Base-by-base conservation (phyloP, 352 stramenopile species). In the Phytophthora foliorum region DNA sequence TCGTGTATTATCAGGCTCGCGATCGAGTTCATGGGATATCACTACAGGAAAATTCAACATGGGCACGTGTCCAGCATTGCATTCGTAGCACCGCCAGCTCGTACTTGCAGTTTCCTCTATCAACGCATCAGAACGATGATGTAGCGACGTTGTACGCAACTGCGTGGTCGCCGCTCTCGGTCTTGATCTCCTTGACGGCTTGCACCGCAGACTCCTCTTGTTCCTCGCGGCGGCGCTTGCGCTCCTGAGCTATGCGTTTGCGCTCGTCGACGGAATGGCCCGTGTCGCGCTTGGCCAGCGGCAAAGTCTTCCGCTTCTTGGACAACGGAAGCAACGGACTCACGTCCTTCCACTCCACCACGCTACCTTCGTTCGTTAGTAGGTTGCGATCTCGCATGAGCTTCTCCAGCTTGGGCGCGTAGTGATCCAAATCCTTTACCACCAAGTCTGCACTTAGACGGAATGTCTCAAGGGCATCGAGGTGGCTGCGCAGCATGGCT, bases 211-310 rank as follows among this genome's bases (percentile, higher is more conserved):
- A 51, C 29, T 63, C 60, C 21, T 56, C 57, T 56, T 66, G 52
- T 36, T 77, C 58, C 32, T 81, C 69, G 31, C 85, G 87, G 1
- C 85, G 82, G 31, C 87, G 85, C 73, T 94, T 94, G 48, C 84
- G 84, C 25, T 91, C 82, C n/a, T 74, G 71, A 67, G 90, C 82
- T 63, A 86, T 88, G 24, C 78, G 67, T 72, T 94, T 92, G 45
- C 88, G 84, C 67, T 96, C 89, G 51, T 91, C 81, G 21, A 95
- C 87, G 17, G 89, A 94, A 71, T 92, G 65, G 36, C 83, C 88
- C 11, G 83, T 93, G 55, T 94, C 81, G 9, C 89, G 86, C 21
- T 77, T 80, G 8, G 86, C 71, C 19, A 97, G 69, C 49, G 88
- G 89, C 38, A 90, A 72, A 27, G 84, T 78, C 34, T 87, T 84